Conservation (phyloP, 1,284 basidiomycete species). For the Vanrija sp. region DNA sequence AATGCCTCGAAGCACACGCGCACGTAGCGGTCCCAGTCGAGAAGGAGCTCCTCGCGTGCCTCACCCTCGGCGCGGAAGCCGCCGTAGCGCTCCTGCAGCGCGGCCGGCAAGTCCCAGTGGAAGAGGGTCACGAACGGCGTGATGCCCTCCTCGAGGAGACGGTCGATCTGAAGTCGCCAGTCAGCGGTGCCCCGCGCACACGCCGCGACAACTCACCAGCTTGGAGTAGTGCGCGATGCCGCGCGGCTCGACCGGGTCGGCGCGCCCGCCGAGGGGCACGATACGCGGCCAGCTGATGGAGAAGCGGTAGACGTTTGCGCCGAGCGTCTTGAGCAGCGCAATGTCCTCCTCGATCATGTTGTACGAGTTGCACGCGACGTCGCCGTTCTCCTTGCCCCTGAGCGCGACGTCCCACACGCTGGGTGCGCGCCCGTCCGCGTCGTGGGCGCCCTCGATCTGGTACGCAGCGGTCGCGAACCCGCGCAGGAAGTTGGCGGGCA, state of each 20-base stretch:
- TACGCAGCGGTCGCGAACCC: conserved; percentile 60
- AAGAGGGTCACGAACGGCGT: conserved; percentile 31
- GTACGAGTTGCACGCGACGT: conserved; percentile 26
- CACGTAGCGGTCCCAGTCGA: conserved; percentile 63
- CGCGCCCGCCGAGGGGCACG: conserved; percentile 60
- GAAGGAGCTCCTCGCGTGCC: conserved; percentile 33
- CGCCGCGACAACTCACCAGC: conserved; percentile 28
- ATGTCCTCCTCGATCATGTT: conserved; percentile 63
- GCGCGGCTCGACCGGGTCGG: conserved; percentile 61
- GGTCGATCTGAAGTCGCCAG: conserved; percentile 53
- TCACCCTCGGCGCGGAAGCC: conserved; percentile 53
- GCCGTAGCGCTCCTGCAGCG: conserved; percentile 63
- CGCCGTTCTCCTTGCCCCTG: conserved; percentile 10
- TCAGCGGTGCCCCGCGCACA: conserved; percentile 18
- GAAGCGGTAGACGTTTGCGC: conserved; percentile 59
- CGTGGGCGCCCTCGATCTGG: conserved; percentile 32
- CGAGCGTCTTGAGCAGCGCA: conserved; percentile 58
- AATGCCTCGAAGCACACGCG: conserved; percentile 65
- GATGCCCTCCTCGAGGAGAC: conserved; percentile 56
- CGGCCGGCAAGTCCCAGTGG: conserved; percentile 67
- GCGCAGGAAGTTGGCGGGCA: conserved; percentile 61
- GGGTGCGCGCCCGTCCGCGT: conserved; percentile 19
- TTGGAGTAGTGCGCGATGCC: conserved; percentile 63
- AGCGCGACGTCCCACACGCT: conserved; percentile 57
- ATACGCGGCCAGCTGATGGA: conserved; percentile 68